Percentiles rank a stretch among this genome's conserved stretches.
Evolutionary conservation across 805 yeast genomes (phyloP).

Genomic region (Teunomyces barrocoloradensis): DNA sequence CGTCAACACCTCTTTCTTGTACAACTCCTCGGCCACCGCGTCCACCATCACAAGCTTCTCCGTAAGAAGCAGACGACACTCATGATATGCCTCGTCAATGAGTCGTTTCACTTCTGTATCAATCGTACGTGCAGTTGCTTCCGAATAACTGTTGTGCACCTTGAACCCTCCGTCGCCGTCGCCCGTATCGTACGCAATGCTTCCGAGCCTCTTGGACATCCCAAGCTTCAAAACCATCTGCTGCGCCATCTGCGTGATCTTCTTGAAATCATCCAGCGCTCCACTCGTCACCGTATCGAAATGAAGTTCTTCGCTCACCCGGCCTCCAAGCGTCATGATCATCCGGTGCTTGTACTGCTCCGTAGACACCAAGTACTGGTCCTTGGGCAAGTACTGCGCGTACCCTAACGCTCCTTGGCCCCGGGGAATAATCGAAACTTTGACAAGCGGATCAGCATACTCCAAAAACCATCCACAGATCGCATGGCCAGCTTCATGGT

Average conservation of each 20-base stretch:
- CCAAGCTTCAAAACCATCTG: slow-evolving; percentile 87
- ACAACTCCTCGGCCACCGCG: slow-evolving; percentile 70
- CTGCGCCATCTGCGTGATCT: slow-evolving; percentile 84
- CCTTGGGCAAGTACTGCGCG: slow-evolving; percentile 92
- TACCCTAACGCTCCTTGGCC: slow-evolving; percentile 96
- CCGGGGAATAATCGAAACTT: slow-evolving; percentile 92
- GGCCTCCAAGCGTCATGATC: slow-evolving; percentile 93
- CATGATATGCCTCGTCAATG: slow-evolving; percentile 60
- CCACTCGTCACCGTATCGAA: slow-evolving; percentile 88
- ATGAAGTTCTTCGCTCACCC: slow-evolving; percentile 88
- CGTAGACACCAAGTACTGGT: slow-evolving; percentile 72
- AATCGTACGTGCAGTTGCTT: slow-evolving; percentile 63
- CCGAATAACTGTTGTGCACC: slow-evolving; percentile 64
- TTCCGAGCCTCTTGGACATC: slow-evolving; percentile 81
- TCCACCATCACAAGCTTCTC: slow-evolving; percentile 62
- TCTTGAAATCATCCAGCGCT: slow-evolving; percentile 89
- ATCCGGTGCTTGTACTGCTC: slow-evolving; percentile 79
- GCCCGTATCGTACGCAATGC: slow-evolving; percentile 51
- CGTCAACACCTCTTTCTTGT: slow-evolving; percentile 72
- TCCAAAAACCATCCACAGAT: slow-evolving; percentile 91
- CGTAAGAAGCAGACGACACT: slow-evolving; percentile 55
- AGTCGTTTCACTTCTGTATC: slow-evolving; percentile 69
- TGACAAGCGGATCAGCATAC: slow-evolving; percentile 85
- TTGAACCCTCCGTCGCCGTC: slow-evolving; percentile 46
- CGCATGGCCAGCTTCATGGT: slow-evolving; percentile 97